Conservation (phyloP, 2,329 filamentous ascomycete genomes). For the Clarireedia paspali region DNA sequence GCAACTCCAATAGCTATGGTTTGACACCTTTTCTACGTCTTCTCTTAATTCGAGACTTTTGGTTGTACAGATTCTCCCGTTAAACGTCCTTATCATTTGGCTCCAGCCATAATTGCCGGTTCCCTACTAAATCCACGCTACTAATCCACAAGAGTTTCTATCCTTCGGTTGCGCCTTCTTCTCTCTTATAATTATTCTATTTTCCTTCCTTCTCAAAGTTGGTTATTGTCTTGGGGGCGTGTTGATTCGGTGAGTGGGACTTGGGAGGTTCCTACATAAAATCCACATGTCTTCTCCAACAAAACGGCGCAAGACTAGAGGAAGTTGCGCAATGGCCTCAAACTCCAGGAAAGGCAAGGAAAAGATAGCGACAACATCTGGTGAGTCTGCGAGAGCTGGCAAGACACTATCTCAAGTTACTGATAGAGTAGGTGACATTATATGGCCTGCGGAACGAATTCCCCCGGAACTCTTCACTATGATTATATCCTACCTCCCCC, state of each 20-base stretch:
- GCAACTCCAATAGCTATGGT: too few relatives aligned
- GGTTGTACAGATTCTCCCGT: not conserved
- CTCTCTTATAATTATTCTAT: too few relatives aligned
- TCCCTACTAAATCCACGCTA: too few relatives aligned
- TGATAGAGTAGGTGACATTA: slow-evolving; percentile 7
- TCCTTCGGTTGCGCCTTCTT: not conserved
- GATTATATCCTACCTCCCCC: slow-evolving; percentile 47
- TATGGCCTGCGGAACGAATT: slow-evolving; percentile 36
- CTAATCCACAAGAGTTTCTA: too few relatives aligned
- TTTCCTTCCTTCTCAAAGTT: too few relatives aligned
- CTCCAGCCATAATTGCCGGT: too few relatives aligned
- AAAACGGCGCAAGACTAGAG: slow-evolving; percentile 22
- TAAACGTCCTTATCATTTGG: not conserved
- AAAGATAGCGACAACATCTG: not conserved
- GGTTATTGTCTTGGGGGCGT: too few relatives aligned
- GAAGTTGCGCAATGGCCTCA: slow-evolving; percentile 1
- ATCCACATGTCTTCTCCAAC: slow-evolving; percentile 12
- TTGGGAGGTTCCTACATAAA: not conserved
- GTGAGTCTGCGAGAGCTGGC: not conserved
- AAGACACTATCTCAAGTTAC: not conserved
- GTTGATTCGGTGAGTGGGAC: too few relatives aligned
- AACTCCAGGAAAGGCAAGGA: slow-evolving; percentile 7
- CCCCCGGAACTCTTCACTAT: slow-evolving; percentile 56
- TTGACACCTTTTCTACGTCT: not conserved
- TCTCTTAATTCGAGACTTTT: not conserved